Base-by-base conservation (phyloP, 164 flowering plant species). In the Umbellularia californica region DNA sequence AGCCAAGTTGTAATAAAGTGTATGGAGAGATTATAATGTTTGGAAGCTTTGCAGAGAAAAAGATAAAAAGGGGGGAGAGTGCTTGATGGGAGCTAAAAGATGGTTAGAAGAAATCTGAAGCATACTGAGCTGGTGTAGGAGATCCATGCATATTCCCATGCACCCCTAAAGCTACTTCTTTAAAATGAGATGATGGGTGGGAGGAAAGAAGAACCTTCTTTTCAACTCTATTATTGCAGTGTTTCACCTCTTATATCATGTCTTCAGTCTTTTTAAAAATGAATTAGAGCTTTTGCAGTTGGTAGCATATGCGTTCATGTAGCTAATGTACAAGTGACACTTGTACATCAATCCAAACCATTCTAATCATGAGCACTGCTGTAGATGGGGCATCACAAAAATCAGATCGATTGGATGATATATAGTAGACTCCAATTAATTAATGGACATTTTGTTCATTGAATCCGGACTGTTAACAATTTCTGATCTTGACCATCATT, bases 91-190 rank as follows among this genome's bases (percentile, higher is more conserved):
- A 28, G 63, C 76, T 65, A 75, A 81, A 77, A 82, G 77, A 72
- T 72, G 77, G 66, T 19, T 70, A 70, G 55, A 58, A 55, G 79
- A 78, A 73, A 74, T 52, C 25, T 67, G 28, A 68, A 58, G 41
- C n/a, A 30, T 67, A 28, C 58, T 33, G 70, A 23, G 72, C 28
- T 24, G 75, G 51, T 76, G 76, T 23, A 35, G 70, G 78, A 77
- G 77, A 81, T 88, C 87, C 87, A 83, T 88, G 91, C 85, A 88
- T 87, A 88, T 88, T 87, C 92, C 79, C 76, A 70, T 82, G 77
- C 73, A 83, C 77, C 81, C 81, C 72, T 77, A 86, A 85, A 83
- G 86, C 79, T 79, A 75, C 50, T 79, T 70, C 77, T 79, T 83
- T 84, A 72, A 75, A 82, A 82, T 78, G 76, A 82, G 78, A 79